These are phyloP conservation scores for Diddensiella santjacobensis DNA, from an alignment of 805 yeast genomes.

Conservation along the genomic window DNA sequence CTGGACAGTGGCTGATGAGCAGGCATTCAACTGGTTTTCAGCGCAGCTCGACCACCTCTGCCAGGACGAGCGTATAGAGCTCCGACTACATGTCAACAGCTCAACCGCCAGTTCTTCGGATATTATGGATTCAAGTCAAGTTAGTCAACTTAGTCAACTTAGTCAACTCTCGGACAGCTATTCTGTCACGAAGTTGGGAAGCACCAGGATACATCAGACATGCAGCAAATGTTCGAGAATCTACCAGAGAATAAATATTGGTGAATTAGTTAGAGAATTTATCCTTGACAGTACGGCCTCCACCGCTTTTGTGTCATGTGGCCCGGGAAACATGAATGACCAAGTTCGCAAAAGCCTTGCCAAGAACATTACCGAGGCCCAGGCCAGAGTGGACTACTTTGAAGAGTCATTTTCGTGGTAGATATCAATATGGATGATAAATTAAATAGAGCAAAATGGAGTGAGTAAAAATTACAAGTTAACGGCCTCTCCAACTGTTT, in stretches of 20 bases:
- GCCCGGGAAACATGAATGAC: slow-evolving; percentile 58
- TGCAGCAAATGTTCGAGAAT: too few relatives aligned
- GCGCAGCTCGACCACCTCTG: slow-evolving; percentile 26
- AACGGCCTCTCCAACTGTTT: not conserved
- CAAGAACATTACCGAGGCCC: slow-evolving; percentile 37
- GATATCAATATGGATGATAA: not conserved
- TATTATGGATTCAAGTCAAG: not conserved
- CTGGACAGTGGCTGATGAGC: slow-evolving; percentile 31
- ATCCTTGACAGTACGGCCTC: slow-evolving; percentile 23
- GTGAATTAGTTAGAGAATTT: slow-evolving; percentile 28
- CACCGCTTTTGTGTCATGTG: slow-evolving; percentile 40
- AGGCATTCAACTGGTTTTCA: slow-evolving; percentile 29
- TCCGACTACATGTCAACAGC: not conserved
- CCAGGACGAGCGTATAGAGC: slow-evolving; percentile 6
- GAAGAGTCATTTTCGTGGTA: slow-evolving; percentile 74
- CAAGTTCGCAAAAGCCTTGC: slow-evolving; percentile 48
- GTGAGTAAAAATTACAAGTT: not conserved
- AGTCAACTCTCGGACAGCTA: not conserved
- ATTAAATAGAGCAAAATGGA: not conserved
- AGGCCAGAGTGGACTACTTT: slow-evolving; percentile 55
- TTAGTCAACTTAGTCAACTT: not conserved
- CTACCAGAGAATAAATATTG: not conserved
- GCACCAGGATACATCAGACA: not conserved
- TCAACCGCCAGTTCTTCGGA: not conserved
- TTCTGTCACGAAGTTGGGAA: not conserved